Percentiles rank a stretch among this genome's conserved stretches.
phyloP scores from a whole-genome alignment of 1,284 basidiomycete species.

The Puccinia hordei region DNA sequence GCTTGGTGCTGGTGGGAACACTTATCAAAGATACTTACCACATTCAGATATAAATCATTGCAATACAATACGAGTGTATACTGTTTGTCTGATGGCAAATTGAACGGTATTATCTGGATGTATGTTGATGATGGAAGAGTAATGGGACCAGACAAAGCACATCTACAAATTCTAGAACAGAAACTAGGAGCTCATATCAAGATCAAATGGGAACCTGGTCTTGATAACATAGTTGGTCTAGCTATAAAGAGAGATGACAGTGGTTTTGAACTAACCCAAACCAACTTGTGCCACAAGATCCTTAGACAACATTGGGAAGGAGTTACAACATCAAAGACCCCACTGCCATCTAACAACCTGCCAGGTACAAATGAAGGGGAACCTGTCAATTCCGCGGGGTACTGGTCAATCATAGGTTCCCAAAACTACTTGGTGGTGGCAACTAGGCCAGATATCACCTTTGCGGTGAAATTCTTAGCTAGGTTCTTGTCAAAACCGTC shows the following conservation, averaged over 20 bases:
- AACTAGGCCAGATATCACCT: no score
- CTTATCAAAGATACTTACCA: neutral
- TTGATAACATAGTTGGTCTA: neutral
- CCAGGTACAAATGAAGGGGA: neutral
- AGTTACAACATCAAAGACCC: neutral
- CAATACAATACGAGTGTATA: conserved; percentile 8
- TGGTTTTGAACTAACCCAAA: no score
- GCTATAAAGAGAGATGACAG: neutral
- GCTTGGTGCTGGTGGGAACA: conserved; percentile 30
- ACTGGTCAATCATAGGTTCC: no score
- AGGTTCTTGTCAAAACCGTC: neutral
- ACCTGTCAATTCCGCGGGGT: no score
- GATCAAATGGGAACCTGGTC: neutral
- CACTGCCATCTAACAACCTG: neutral
- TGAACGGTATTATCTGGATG: neutral
- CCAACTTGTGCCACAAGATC: neutral
- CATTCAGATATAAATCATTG: neutral
- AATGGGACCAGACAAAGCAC: neutral
- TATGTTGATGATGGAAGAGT: conserved; percentile 30
- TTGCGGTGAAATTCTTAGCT: no score
- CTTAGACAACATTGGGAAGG: neutral
- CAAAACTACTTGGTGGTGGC: no score
- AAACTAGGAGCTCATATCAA: neutral
- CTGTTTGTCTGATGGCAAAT: neutral
- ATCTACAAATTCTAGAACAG: neutral